Base-by-base conservation (phyloP, 805 yeast genomes). In the Cyberlindnera mississippiensis region DNA sequence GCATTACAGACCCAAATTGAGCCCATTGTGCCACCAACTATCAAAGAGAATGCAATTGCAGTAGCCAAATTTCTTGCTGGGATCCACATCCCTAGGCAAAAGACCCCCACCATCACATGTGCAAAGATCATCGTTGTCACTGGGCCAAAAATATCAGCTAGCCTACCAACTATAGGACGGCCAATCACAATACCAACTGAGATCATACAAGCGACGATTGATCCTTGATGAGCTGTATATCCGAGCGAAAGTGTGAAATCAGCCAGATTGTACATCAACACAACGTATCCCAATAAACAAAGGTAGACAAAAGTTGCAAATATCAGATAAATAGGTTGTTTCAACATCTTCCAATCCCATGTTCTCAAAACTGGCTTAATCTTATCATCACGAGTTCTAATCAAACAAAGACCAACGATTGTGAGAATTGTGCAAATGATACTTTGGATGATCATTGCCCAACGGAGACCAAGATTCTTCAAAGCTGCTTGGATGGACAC, bases 181-280 rank as follows among this genome's bases (percentile, higher is more conserved):
- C 82, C 82, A 35, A 70, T 45, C 11, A 72, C 60, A 3, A 73
- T 71, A 2, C 86, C 86, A 11, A 76, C 71, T 33, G 78, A 73
- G 10, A 76, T 66, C 80, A 78, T 73, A 13, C 84, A 80, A 2
- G 81, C 63, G 3, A 76, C 81, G 17, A 73, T 63, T 1, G 85
- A 72, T 2, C 83, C 84, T 46, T 80, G 76, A 18, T 64, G 53
- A 1, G 73, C 63, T 4, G 71, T 46, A 49, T 78, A 80, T 1
- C 88, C 88, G 40, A 81, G 52, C 2, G 82, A 72, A 4, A 72
- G 67, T 6, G 85, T 76, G 51, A 74, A 78, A 49, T 79, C 79
- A 11, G 81, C 77, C 49, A 81, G 61, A 29, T 76, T 72, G 56
- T 80, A 80, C 56, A 80, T 66, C 33, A 78, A 63, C 14, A 76